A percentile compares a stretch with the other conserved stretches of the same genome.
Conservation (phyloP, 148 eudicot species). For the Silene latifolia region DNA sequence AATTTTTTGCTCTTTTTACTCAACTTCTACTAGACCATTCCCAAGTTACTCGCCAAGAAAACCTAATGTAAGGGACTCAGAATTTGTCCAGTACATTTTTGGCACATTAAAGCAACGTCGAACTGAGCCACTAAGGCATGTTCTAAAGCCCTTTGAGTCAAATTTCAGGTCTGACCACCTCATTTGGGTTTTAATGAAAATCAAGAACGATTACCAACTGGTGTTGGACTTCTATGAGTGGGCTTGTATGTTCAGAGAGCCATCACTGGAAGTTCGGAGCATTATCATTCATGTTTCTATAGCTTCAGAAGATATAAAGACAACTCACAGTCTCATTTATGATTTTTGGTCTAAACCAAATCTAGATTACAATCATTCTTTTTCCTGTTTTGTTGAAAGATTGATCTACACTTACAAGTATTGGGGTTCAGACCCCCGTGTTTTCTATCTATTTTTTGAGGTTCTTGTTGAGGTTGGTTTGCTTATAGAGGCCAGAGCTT, state of each 20-base stretch:
- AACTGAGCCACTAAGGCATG: conserved; percentile 47
- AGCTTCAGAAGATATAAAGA: conserved; percentile 54
- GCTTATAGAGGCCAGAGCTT: conserved; percentile 49
- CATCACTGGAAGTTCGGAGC: conserved; percentile 75
- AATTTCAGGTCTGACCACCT: conserved; percentile 59
- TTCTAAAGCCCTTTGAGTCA: conserved; percentile 63
- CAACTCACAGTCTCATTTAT: conserved; percentile 47
- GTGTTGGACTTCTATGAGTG: conserved; percentile 68
- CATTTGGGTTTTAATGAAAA: conserved; percentile 76
- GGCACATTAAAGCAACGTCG: conserved; percentile 61
- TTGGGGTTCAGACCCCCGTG: conserved; percentile 80
- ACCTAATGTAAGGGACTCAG: conserved; percentile 63
- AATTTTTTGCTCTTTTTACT: conserved; percentile 34
- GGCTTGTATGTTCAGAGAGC: conserved; percentile 58
- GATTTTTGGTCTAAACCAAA: conserved; percentile 57
- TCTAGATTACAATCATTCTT: conserved; percentile 41
- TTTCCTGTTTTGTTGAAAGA: conserved; percentile 54
- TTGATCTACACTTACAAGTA: conserved; percentile 78
- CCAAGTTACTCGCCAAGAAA: conserved; percentile 76
- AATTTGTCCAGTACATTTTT: conserved; percentile 59
- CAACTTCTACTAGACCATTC: conserved; percentile 49
- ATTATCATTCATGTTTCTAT: conserved; percentile 75
- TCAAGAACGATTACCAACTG: conserved; percentile 56
- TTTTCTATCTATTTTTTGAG: conserved; percentile 82
- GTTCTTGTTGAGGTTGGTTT: conserved; percentile 60